A percentile compares a stretch with the other conserved stretches of the same genome.
Evolutionary conservation across 495 filamentous ascomycete genomes (phyloP).

Genomic region (Pyrenula aspistea): DNA sequence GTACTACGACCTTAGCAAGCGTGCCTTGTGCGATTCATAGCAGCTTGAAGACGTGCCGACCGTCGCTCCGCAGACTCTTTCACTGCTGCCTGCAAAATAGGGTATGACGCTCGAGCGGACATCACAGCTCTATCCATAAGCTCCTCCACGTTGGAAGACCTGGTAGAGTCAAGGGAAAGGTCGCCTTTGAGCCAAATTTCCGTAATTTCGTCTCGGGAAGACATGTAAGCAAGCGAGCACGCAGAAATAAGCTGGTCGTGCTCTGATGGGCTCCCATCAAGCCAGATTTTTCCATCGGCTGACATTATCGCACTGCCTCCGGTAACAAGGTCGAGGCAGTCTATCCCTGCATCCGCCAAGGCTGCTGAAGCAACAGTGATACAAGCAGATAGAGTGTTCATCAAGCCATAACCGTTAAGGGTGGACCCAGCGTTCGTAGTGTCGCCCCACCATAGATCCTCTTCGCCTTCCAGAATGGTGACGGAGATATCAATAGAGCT

Average conservation of each 20-base stretch:
- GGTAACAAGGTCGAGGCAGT: constrained; percentile 82
- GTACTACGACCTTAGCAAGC: no score
- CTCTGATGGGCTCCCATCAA: constrained; percentile 79
- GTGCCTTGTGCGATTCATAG: no score
- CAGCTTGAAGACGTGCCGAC: not conserved
- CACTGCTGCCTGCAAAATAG: not conserved
- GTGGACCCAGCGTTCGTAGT: constrained; percentile 30
- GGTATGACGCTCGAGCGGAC: not conserved
- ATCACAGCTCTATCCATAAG: not conserved
- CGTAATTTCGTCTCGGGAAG: constrained; percentile 79
- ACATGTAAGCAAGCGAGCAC: constrained; percentile 84
- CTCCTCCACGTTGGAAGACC: not conserved
- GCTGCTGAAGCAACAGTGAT: constrained; percentile 94
- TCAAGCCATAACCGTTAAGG: constrained; percentile 53
- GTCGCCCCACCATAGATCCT: constrained; percentile 52
- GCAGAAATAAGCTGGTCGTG: constrained; percentile 62
- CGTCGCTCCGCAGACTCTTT: not conserved
- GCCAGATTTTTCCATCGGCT: constrained; percentile 40
- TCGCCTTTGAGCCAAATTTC: constrained; percentile 89
- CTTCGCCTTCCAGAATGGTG: constrained; percentile 85
- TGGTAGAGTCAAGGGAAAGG: constrained; percentile 13
- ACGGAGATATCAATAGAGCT: constrained; percentile 86
- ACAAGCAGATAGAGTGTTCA: constrained; percentile 84
- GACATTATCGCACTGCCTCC: constrained; percentile 84
- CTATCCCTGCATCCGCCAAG: constrained; percentile 87